Percentiles rank a stretch among this genome's conserved stretches.
These are phyloP conservation scores for Phytophthora rubi DNA, from an alignment of 352 stramenopile species.

Conservation along the genomic window DNA sequence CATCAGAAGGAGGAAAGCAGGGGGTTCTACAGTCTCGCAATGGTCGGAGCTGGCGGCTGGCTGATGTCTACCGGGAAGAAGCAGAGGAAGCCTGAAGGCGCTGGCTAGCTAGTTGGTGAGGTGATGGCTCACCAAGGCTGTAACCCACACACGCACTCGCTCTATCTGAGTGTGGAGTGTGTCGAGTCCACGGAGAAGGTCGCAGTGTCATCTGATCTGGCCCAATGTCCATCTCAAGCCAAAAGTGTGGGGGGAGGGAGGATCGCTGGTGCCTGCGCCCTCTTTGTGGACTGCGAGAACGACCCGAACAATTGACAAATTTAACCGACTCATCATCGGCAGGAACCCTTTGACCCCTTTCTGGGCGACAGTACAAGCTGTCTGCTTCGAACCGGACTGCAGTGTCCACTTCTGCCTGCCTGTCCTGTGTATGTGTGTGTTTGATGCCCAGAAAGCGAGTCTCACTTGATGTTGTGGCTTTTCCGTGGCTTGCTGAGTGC, in stretches of 20 bases:
- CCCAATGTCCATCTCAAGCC: background rate
- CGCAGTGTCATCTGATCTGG: background rate
- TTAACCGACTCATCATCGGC: slow-evolving; percentile 55
- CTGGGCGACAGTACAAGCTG: slow-evolving; percentile 22
- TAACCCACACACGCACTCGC: slow-evolving; percentile 57
- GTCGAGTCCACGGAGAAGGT: slow-evolving; percentile 1
- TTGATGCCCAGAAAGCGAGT: slow-evolving; percentile 2
- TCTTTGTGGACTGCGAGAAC: slow-evolving; percentile 29
- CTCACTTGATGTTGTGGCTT: slow-evolving; percentile 4
- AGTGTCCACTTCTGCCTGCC: slow-evolving; percentile 1
- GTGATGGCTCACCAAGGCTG: slow-evolving; percentile 76
- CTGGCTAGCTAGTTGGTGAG: slow-evolving; percentile 52
- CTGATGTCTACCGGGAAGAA: slow-evolving; percentile 3
- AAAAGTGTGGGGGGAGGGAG: background rate
- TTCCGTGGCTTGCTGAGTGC: slow-evolving; percentile 13
- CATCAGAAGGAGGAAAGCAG: background rate
- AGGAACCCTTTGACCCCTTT: slow-evolving; percentile 28
- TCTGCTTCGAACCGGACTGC: slow-evolving; percentile 19
- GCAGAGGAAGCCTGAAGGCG: slow-evolving; percentile 34
- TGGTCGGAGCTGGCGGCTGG: slow-evolving; percentile 21
- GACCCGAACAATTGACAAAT: slow-evolving; percentile 27
- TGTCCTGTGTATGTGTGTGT: background rate
- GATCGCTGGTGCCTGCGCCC: background rate
- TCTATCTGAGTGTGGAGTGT: background rate
- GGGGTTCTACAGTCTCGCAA: slow-evolving; percentile 31